These are phyloP conservation scores for Magnusiomyces paraingens DNA, from an alignment of 1,139 yeast species.

Conservation along the genomic window DNA sequence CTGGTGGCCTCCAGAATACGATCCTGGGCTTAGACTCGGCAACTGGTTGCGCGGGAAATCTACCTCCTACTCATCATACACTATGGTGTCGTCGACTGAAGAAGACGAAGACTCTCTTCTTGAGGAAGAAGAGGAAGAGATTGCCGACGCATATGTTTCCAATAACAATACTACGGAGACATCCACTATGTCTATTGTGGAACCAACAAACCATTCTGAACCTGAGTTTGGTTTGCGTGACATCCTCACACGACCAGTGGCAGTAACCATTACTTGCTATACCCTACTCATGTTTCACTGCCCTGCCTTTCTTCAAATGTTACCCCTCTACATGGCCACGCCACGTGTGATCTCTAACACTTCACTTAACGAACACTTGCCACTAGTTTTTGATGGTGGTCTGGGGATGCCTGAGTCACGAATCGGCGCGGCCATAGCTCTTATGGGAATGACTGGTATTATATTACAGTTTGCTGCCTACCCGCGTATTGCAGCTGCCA, in stretches of 20 bases:
- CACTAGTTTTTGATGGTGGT: slow-evolving; percentile 40
- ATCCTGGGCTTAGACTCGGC: slow-evolving; percentile 35
- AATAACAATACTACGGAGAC: background rate
- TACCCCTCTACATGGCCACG: slow-evolving; percentile 55
- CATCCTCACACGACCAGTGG: slow-evolving; percentile 26
- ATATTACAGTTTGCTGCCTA: slow-evolving; percentile 45
- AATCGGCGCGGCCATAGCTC: slow-evolving; percentile 50
- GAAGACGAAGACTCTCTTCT: background rate
- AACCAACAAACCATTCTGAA: background rate
- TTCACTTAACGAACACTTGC: slow-evolving; percentile 26
- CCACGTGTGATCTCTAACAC: slow-evolving; percentile 31
- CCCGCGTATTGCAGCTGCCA: slow-evolving; percentile 48
- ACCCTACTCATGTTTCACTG: slow-evolving; percentile 42
- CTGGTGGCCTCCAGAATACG: slow-evolving; percentile 36
- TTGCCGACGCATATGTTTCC: background rate
- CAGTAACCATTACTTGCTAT: slow-evolving; percentile 23
- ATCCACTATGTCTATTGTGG: background rate
- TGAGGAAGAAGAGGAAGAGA: background rate
- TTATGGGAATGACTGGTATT: slow-evolving; percentile 51
- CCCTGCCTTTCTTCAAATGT: slow-evolving; percentile 49
- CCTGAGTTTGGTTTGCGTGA: slow-evolving; percentile 11
- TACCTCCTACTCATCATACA: background rate
- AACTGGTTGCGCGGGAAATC: slow-evolving; percentile 15
- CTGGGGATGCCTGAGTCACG: slow-evolving; percentile 42
- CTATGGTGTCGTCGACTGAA: slow-evolving; percentile 10